Evolutionary conservation across 2,329 filamentous ascomycete species (phyloP).

Genomic region (Aspergillus sp.): DNA sequence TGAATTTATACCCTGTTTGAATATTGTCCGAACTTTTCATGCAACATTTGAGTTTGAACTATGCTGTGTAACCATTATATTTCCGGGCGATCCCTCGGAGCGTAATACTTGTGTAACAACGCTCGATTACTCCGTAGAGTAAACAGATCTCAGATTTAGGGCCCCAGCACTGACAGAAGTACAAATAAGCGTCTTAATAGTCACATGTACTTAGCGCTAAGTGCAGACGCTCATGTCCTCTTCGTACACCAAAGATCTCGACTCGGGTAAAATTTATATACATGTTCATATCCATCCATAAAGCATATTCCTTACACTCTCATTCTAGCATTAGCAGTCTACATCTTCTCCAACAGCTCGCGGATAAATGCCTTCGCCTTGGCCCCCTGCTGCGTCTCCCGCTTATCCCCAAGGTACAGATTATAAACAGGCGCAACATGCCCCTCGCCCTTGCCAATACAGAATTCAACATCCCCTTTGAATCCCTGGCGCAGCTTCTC

Average conservation of each 20-base stretch:
- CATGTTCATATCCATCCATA: neutral
- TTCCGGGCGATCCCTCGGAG: neutral
- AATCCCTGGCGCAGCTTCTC: conserved; percentile 49
- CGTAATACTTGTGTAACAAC: neutral
- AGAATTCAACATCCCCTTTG: conserved; percentile 35
- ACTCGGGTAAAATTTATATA: neutral
- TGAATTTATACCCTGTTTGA: neutral
- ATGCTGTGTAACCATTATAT: neutral
- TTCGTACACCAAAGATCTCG: neutral
- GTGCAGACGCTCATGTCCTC: neutral
- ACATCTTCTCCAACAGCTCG: conserved; percentile 28
- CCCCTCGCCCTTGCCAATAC: conserved; percentile 43
- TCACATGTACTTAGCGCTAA: neutral
- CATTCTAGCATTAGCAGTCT: neutral
- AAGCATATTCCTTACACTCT: neutral
- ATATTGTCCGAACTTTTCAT: neutral
- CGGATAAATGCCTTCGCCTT: conserved; percentile 42
- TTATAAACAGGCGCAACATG: conserved; percentile 51
- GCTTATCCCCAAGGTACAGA: conserved; percentile 38
- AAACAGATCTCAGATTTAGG: neutral
- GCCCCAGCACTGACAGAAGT: neutral
- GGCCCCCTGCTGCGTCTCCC: conserved; percentile 46
- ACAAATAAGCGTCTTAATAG: neutral
- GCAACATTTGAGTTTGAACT: neutral
- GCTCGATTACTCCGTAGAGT: neutral